These are phyloP conservation scores for Annulohypoxylon moriforme DNA, from an alignment of 495 filamentous ascomycete genomes.

Conservation along the genomic window DNA sequence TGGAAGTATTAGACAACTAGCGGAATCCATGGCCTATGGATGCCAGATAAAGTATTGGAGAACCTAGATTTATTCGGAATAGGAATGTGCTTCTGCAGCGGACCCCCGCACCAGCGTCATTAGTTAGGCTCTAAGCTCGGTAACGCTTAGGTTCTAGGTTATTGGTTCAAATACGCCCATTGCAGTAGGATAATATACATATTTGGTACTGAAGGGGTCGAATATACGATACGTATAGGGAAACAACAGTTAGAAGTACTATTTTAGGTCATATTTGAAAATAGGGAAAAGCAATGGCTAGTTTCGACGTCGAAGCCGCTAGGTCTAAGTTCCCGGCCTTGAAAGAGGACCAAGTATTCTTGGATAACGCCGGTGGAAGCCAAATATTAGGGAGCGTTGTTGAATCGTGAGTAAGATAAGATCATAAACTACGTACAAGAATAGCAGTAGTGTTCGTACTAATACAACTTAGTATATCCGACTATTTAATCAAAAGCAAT, in stretches of 20 bases:
- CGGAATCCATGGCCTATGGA: neutral
- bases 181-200: neutral
- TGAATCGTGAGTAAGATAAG: conserved; percentile 64
- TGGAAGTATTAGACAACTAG: neutral
- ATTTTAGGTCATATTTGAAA: neutral
- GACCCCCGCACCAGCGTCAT: conserved; percentile 34
- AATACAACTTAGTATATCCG: conserved; percentile 60
- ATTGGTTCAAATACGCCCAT: conserved; percentile 2
- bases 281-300: conserved; percentile 36
- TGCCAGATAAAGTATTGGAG: neutral
- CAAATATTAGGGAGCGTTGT: conserved; percentile 73
- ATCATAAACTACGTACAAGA: neutral
- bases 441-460: neutral
- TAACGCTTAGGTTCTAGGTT: conserved; percentile 20
- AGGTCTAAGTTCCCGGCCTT: conserved; percentile 74
- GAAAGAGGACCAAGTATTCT: conserved; percentile 70
- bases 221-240: neutral
- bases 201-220: neutral
- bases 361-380: conserved; percentile 82
- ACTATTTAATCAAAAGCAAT: conserved; percentile 74
- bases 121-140: conserved; percentile 3
- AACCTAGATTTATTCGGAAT: neutral
- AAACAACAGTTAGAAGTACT: neutral
- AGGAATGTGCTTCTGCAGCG: conserved; percentile 9
- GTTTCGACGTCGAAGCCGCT: conserved; percentile 64